Percentiles rank a stretch among this genome's conserved stretches.
Evolutionary conservation across 148 eudicot genomes (phyloP).

Genomic region (Cornus florida): DNA sequence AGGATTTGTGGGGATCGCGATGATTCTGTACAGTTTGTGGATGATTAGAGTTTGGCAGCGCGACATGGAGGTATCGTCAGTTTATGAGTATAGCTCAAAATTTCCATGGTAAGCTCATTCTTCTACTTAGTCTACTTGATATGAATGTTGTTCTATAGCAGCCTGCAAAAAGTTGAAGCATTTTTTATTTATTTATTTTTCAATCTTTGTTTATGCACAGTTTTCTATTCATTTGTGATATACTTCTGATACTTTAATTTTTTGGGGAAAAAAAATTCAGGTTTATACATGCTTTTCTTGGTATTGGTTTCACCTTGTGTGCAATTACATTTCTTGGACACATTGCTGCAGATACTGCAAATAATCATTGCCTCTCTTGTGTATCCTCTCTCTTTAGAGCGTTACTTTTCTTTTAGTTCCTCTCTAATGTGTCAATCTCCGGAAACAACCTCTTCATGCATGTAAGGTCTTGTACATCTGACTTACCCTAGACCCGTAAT

Average conservation of each 20-base stretch:
- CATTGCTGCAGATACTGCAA: slow-evolving; percentile 34
- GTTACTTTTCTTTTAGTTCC: not conserved
- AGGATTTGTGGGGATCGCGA: slow-evolving; percentile 34
- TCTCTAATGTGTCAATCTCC: not conserved
- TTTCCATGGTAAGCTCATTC: slow-evolving; percentile 17
- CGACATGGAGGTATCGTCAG: slow-evolving; percentile 7
- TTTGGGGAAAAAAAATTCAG: slow-evolving; percentile 31
- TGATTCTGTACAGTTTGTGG: slow-evolving; percentile 43
- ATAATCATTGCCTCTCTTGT: slow-evolving; percentile 30
- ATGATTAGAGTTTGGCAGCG: slow-evolving; percentile 43
- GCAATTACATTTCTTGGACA: slow-evolving; percentile 47
- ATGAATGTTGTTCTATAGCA: no score
- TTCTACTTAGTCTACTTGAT: not conserved
- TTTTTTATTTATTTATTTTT: not conserved
- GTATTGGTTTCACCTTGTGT: slow-evolving; percentile 34
- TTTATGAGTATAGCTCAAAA: not conserved
- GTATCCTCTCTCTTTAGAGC: slow-evolving; percentile 35
- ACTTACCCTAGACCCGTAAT: no score
- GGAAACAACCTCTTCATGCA: no score
- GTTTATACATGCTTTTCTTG: slow-evolving; percentile 54
- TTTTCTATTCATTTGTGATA: not conserved
- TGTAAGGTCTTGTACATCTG: no score
- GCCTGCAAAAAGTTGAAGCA: not conserved
- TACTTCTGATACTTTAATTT: not conserved
- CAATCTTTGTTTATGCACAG: not conserved